Percentiles rank a stretch among this genome's conserved stretches.
phyloP scores from a whole-genome alignment of 2,329 filamentous ascomycete species.

The Trichoderma endophyticum region DNA sequence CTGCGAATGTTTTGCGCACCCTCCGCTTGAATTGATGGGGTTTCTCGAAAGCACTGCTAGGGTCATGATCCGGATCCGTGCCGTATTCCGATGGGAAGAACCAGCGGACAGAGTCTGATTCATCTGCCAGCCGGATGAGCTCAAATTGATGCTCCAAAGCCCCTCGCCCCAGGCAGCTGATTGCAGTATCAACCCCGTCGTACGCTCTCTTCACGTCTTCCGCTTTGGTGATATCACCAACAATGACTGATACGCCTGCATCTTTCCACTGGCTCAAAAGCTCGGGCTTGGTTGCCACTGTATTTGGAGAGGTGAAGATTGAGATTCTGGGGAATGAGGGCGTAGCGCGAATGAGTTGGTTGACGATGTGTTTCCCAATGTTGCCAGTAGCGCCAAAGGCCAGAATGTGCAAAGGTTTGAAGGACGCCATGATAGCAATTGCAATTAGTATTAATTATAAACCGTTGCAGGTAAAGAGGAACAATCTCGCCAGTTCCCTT shows the following conservation, averaged over 20 bases:
- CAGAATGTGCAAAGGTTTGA: constrained; percentile 9
- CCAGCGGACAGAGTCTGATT: constrained; percentile 52
- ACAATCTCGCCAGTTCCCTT: not conserved
- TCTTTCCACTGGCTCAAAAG: constrained; percentile 7
- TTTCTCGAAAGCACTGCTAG: constrained; percentile 56
- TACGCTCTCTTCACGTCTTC: constrained; percentile 56
- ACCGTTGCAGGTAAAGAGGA: not conserved
- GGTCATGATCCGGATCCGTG: constrained; percentile 61
- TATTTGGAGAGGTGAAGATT: constrained; percentile 30
- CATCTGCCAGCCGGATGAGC: constrained; percentile 58
- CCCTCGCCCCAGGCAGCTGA: constrained; percentile 63
- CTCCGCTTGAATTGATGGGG: constrained; percentile 69
- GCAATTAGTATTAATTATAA: not conserved
- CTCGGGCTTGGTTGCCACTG: not conserved
- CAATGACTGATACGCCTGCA: constrained; percentile 23
- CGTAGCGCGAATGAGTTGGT: constrained; percentile 35
- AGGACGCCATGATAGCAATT: not conserved
- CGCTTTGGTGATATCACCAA: constrained; percentile 37
- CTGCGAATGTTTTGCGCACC: constrained; percentile 59
- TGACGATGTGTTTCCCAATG: constrained; percentile 42
- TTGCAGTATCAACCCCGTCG: constrained; percentile 59
- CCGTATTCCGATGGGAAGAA: constrained; percentile 69
- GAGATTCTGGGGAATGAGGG: constrained; percentile 34
- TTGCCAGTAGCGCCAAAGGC: constrained; percentile 40
- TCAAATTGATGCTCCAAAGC: constrained; percentile 59